Conservation (phyloP, 2,329 filamentous ascomycete species). For the Aspergillus phoenicis region DNA sequence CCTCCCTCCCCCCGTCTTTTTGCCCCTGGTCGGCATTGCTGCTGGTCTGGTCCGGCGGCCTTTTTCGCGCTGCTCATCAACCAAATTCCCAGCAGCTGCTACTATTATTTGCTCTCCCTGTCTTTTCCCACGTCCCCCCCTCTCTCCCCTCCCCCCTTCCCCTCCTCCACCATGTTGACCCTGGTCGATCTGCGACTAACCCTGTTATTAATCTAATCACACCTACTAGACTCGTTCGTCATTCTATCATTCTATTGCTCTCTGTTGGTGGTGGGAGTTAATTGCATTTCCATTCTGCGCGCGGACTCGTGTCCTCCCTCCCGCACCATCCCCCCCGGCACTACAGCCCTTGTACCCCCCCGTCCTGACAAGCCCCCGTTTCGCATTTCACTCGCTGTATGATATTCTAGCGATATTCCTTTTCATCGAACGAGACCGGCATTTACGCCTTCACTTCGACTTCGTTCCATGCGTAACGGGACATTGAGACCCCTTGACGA, state of each 20-base stretch:
- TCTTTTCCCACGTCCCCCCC: background rate
- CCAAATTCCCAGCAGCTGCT: background rate
- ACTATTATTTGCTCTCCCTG: background rate
- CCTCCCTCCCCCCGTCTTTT: background rate
- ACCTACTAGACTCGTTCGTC: slow-evolving; percentile 11
- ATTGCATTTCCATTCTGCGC: slow-evolving; percentile 14
- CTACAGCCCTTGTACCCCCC: slow-evolving; percentile 5
- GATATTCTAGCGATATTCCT: slow-evolving; percentile 8
- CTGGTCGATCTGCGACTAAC: slow-evolving; percentile 15
- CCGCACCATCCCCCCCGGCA: background rate
- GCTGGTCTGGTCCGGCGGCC: background rate
- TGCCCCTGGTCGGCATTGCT: background rate
- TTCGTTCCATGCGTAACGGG: slow-evolving; percentile 18
- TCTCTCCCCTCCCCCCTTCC: slow-evolving; percentile 3
- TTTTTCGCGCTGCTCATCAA: background rate
- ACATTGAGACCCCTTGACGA: slow-evolving; percentile 8
- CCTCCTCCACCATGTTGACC: slow-evolving; percentile 11
- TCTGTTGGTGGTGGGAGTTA: slow-evolving; percentile 9
- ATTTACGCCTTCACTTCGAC: background rate
- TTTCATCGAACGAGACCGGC: slow-evolving; percentile 7
- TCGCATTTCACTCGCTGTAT: slow-evolving; percentile 5
- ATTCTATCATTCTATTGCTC: slow-evolving; percentile 6
- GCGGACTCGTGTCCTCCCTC: slow-evolving; percentile 19
- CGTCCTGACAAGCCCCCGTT: slow-evolving; percentile 6
- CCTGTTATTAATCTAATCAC: slow-evolving; percentile 14